Base-by-base conservation (phyloP, 306 rosid genomes). In the Citrullus colocynthis region DNA sequence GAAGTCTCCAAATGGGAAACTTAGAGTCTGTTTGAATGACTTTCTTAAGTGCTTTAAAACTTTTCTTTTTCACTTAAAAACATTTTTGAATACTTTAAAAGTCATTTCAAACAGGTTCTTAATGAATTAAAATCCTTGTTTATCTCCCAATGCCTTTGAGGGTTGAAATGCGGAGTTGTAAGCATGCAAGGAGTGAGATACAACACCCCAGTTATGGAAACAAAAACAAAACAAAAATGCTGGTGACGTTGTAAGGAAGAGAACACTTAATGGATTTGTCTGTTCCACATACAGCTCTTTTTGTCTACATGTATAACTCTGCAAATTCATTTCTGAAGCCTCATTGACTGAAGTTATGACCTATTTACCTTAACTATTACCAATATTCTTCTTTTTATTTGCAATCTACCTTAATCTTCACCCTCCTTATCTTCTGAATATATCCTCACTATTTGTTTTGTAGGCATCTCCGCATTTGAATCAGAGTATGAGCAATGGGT, bases 401-500 rank as follows among this genome's bases (percentile, higher is more conserved):
- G 78, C 61, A 36, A 67, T 24, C 37, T 45, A 64, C 42, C 62
- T 44, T 58, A 5, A 34, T 51, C 77, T 42, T 14, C 52, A 28
- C 9, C 42, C 21, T 67, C 34, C 32, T 55, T n/a, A 66, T 84
- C 75, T 52, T 77, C 82, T 80, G 44, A 81, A 83, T 63, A 4
- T 62, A 18, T 66, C 44, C 51, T 79, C 75, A 74, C 79, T 67
- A 75, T 71, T 72, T 65, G 59, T 37, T 60, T 81, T 77, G 77
- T 89, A 95, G 97, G 88, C 56, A 75, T 90, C 64, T 36, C 88
- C 42, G 77, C 83, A 57, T 95, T 95, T 77, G 96, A 90, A 88
- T 87, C 87, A 91, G 91, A 90, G 86, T 88, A 95, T 71, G 92
- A 84, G 58, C 85, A 84, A 16, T 95, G 98, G 98, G 86, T 92